Base-by-base conservation (phyloP, 176 grass and related monocot species). In the Avena insularis region DNA sequence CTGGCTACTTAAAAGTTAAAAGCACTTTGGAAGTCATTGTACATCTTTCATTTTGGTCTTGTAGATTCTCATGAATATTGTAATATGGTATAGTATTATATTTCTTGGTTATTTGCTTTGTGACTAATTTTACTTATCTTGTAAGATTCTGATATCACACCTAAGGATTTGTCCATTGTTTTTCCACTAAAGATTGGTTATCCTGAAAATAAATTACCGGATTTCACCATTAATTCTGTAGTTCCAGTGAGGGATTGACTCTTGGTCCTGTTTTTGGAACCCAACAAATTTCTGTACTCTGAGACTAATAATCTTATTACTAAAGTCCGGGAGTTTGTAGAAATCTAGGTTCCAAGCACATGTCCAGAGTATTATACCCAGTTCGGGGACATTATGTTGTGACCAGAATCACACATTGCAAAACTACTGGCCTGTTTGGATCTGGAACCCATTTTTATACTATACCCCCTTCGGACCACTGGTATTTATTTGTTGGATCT, bases 41-140 rank as follows among this genome's bases (percentile, higher is more conserved):
- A 83, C 45, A 86, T 86, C 84, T 78, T 78, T 82, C 75, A 62
- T 83, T 71, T 58, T 79, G 29, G 43, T n/a, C 54, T 33, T 86
- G 55, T 79, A 79, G 80, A 90, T 83, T 86, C 79, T 71, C 64
- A 72, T 72, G 40, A 71, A 83, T 83, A 77, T 83, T 90, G 29
- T 86, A 82, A 63, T 78, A 72, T 78, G 57, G 58, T 63, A 78
- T 46, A 80, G 51, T 46, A 75, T n/a, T 87, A 63, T 63, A 63
- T 45, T 63, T 19, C 16, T 14, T 70, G 27, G 71, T 64, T 78
- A 46, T 50, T 48, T 51, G 8, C 82, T 61, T 56, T 72, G 8
- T 86, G 60, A 31, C 61, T 86, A 70, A 86, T 36, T 78, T 77
- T 53, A 38, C 29, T 72, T 20, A 54, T 84, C 45, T 45, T 86